Evolutionary conservation across 1,284 basidiomycete species (phyloP).

Genomic region (Ustilago bromivora): DNA sequence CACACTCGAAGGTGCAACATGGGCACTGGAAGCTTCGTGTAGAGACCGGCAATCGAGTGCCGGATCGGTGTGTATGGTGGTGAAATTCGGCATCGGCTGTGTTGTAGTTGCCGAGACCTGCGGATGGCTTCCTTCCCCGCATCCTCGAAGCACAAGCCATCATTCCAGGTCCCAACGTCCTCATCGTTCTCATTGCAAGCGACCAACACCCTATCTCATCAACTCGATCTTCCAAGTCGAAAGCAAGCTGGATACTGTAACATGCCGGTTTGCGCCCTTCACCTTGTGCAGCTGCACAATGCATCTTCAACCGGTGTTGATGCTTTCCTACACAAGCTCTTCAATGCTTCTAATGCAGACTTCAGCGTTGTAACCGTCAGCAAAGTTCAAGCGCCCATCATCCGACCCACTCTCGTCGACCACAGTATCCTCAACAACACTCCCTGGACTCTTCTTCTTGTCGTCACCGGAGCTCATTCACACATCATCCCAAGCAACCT

Average conservation of each 20-base stretch:
- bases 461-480: slow-evolving; percentile 12
- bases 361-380: slow-evolving; percentile 32
- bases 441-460: slow-evolving; percentile 42
- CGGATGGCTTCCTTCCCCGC: neutral
- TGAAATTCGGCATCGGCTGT: slow-evolving; percentile 12
- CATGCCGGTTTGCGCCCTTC: slow-evolving; percentile 42
- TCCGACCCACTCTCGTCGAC: slow-evolving; percentile 35
- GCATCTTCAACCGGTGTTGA: slow-evolving; percentile 18
- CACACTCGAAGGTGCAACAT: too few species aligned
- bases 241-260: neutral
- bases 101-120: slow-evolving; percentile 10
- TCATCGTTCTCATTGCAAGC: neutral
- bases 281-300: slow-evolving; percentile 34
- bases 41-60: neutral
- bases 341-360: neutral
- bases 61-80: slow-evolving; percentile 3
- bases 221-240: neutral
- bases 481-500: slow-evolving; percentile 4
- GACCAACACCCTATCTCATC: too few species aligned
- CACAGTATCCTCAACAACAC: slow-evolving; percentile 35
- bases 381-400: slow-evolving; percentile 37
- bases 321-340: slow-evolving; percentile 18
- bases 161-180: neutral
- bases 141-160: slow-evolving; percentile 1
- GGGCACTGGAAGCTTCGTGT: too few species aligned